Conservation (phyloP, 176 grass and related monocot species). For the Chrysopogon serrulatus region DNA sequence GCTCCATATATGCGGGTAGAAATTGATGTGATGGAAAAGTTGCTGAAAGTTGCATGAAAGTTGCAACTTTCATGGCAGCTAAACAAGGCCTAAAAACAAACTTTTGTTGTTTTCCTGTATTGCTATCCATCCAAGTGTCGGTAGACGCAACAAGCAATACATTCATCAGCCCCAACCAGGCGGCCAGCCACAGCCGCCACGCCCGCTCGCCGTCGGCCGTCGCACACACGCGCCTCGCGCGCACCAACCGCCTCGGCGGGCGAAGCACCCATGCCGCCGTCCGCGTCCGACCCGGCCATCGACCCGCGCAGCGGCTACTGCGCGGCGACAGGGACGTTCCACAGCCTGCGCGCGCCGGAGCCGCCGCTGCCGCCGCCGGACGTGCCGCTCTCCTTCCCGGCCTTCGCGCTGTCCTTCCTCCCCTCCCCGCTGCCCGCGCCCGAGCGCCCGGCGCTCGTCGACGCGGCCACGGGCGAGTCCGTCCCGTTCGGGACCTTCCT, state of each 20-base stretch:
- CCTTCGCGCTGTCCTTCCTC: constrained; percentile 39
- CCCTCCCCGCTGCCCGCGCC: constrained; percentile 14
- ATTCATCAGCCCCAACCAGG: too few relatives aligned
- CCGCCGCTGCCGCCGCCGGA: constrained; percentile 15
- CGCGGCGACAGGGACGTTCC: constrained; percentile 39
- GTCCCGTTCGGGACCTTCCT: constrained; percentile 22
- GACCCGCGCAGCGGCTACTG: constrained; percentile 59
- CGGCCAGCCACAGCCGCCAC: too few relatives aligned
- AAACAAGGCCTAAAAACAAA: too few relatives aligned
- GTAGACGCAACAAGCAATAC: too few relatives aligned
- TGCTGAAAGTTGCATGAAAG: too few relatives aligned
- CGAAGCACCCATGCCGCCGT: background rate
- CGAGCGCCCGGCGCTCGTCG: constrained; percentile 15
- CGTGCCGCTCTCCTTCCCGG: constrained; percentile 26
- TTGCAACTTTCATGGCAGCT: too few relatives aligned
- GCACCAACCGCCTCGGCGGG: background rate
- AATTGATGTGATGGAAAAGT: too few relatives aligned
- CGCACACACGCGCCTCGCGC: too few relatives aligned
- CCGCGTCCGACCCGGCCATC: background rate
- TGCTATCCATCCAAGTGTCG: too few relatives aligned
- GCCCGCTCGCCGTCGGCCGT: too few relatives aligned
- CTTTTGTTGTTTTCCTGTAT: too few relatives aligned
- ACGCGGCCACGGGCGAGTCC: constrained; percentile 24
- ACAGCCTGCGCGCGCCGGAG: constrained; percentile 39
- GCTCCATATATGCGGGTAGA: too few relatives aligned